A percentile compares a stretch with the other conserved stretches of the same genome.
phyloP scores from a whole-genome alignment of 2,329 filamentous ascomycete species.

The Emericellopsis cladophorae region DNA sequence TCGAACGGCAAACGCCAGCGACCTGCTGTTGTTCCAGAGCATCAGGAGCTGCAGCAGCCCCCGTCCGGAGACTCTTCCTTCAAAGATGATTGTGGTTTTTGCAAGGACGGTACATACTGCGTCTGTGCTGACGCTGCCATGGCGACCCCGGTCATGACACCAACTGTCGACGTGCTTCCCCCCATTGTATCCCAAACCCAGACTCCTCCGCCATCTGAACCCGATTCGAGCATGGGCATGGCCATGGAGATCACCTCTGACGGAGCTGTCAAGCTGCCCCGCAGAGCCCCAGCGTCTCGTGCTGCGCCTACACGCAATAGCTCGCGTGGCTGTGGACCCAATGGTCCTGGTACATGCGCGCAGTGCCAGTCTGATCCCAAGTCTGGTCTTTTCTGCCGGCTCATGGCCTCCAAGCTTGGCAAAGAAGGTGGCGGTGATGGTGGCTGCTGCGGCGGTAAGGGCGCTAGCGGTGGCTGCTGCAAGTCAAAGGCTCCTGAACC shows the following conservation, averaged over 20 bases:
- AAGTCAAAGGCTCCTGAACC: slow-evolving; percentile 21
- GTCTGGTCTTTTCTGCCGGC: slow-evolving; percentile 73
- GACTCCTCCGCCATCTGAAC: slow-evolving; percentile 48
- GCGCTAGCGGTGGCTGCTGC: slow-evolving; percentile 51
- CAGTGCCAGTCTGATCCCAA: slow-evolving; percentile 69
- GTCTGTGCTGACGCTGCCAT: slow-evolving; percentile 57
- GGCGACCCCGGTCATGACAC: slow-evolving; percentile 24
- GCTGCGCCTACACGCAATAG: slow-evolving; percentile 13
- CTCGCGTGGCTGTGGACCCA: slow-evolving; percentile 40
- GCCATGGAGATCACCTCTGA: slow-evolving; percentile 48
- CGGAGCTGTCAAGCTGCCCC: slow-evolving; percentile 47
- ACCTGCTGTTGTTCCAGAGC: slow-evolving; percentile 10
- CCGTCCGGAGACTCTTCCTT: slow-evolving; percentile 16
- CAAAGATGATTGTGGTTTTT: slow-evolving; percentile 69
- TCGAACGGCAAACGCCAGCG: slow-evolving; percentile 47
- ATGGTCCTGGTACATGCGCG: slow-evolving; percentile 65
- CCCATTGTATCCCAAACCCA: slow-evolving; percentile 34
- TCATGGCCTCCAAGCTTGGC: slow-evolving; percentile 55
- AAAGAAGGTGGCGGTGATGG: slow-evolving; percentile 21
- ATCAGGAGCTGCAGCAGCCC: not conserved
- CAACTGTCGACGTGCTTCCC: slow-evolving; percentile 24
- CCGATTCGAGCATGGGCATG: slow-evolving; percentile 32
- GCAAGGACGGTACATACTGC: slow-evolving; percentile 69
- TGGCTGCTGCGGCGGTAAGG: slow-evolving; percentile 54
- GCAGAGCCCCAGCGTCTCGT: slow-evolving; percentile 15